phyloP scores from a whole-genome alignment of 768 basidiomycete species.

The Calocera cornea region DNA sequence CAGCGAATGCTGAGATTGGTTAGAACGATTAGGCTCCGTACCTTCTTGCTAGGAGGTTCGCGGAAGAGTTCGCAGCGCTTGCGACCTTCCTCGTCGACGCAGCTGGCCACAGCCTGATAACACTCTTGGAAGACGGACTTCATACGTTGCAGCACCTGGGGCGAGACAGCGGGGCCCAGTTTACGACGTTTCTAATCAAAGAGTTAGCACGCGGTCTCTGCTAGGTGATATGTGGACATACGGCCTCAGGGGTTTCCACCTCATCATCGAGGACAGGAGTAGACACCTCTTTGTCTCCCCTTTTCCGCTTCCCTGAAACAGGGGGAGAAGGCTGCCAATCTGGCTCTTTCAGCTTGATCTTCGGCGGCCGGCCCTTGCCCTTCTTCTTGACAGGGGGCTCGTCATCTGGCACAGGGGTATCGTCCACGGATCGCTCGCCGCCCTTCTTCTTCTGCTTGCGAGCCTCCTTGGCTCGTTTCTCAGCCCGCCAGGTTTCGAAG shows the following conservation, averaged over 20 bases:
- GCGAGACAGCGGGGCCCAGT: constrained; percentile 36
- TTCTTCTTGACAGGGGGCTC: constrained; percentile 28
- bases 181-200: constrained; percentile 68
- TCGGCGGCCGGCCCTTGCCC: constrained; percentile 68
- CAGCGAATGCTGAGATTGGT: too few relatives aligned
- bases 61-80: constrained; percentile 78
- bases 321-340: constrained; percentile 25
- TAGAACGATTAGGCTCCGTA: too few relatives aligned
- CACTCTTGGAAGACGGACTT: constrained; percentile 72
- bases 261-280: constrained; percentile 48
- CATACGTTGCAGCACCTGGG: constrained; percentile 53
- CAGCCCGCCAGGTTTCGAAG: background rate
- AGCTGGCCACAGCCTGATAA: constrained; percentile 55
- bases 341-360: constrained; percentile 63
- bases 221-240: constrained; percentile 25
- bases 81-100: constrained; percentile 59
- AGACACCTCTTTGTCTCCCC: constrained; percentile 57
- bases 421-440: background rate
- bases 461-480: background rate
- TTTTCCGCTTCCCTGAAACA: constrained; percentile 50
- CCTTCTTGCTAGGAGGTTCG: constrained; percentile 60
- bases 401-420: constrained; percentile 16
- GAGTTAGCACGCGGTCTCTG: constrained; percentile 7
- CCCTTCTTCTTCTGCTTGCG: constrained; percentile 4
- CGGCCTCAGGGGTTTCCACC: constrained; percentile 58